A percentile compares a stretch with the other conserved stretches of the same genome.
These are phyloP conservation scores for Diaporthe nobilis DNA, from an alignment of 2,329 filamentous ascomycete species.

Conservation along the genomic window DNA sequence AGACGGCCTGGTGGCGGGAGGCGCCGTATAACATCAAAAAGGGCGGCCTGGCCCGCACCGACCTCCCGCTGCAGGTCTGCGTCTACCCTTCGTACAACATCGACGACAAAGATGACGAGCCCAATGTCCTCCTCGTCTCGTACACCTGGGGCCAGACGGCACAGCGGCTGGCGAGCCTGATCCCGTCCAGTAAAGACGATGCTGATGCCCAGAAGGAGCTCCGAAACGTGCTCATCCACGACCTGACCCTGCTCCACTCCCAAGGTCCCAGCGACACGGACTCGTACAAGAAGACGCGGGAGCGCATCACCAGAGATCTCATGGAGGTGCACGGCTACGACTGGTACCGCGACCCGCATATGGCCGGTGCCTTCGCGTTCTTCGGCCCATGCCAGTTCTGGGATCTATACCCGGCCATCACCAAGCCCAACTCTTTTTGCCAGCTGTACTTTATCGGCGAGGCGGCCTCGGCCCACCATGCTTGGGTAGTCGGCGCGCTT, in stretches of 20 bases:
- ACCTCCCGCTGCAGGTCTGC: slow-evolving; percentile 1
- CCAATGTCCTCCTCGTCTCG: background rate
- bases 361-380: background rate
- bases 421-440: background rate
- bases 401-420: background rate
- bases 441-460: slow-evolving; percentile 1
- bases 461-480: background rate
- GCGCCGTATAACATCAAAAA: background rate
- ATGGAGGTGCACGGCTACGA: background rate
- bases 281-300: background rate
- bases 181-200: background rate
- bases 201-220: background rate
- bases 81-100: background rate
- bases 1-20: background rate
- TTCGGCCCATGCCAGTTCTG: background rate
- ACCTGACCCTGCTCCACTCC: background rate
- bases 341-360: background rate
- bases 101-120: background rate
- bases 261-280: background rate
- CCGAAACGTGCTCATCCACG: background rate
- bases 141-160: background rate
- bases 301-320: background rate
- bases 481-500: background rate
- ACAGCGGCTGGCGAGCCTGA: background rate
- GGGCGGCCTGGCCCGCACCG: background rate